Percentiles rank a stretch among this genome's conserved stretches.
Conservation (phyloP, 2,329 filamentous ascomycete genomes). For the Lachnellula arida region DNA sequence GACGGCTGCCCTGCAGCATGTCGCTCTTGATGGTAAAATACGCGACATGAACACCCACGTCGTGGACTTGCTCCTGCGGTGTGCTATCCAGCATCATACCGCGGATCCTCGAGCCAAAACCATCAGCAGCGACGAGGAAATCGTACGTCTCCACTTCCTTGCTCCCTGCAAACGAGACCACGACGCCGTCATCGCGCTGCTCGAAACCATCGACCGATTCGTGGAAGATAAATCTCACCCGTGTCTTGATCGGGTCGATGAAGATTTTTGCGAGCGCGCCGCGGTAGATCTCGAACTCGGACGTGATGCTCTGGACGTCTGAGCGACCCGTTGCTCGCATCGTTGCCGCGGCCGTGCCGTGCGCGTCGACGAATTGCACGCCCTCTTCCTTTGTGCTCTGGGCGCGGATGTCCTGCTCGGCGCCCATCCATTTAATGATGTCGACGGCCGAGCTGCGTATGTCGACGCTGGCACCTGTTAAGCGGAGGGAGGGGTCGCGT, state of each 20-base stretch:
- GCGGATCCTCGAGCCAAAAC: constrained; percentile 4
- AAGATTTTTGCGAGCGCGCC: constrained; percentile 5
- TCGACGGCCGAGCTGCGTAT: constrained; percentile 3
- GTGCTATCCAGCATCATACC: constrained; percentile 1
- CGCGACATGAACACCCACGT: constrained; percentile 2
- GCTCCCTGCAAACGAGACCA: constrained; percentile 1
- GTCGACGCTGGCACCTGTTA: constrained; percentile 5
- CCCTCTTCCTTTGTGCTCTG: constrained; percentile 6
- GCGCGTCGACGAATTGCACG: not conserved
- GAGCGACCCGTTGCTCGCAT: not conserved
- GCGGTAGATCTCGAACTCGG: constrained; percentile 7
- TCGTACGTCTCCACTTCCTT: not conserved
- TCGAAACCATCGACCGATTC: constrained; percentile 1
- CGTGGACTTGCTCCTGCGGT: constrained; percentile 2
- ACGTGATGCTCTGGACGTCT: constrained; percentile 5
- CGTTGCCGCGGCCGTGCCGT: not conserved
- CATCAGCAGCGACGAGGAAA: constrained; percentile 7
- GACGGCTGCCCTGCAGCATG: constrained; percentile 3
- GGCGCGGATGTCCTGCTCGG: constrained; percentile 2
- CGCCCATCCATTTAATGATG: constrained; percentile 6
- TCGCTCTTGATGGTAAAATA: constrained; percentile 9
- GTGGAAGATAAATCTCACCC: constrained; percentile 1
- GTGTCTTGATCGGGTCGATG: not conserved
- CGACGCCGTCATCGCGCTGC: constrained; percentile 1
- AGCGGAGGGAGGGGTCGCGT: constrained; percentile 1